These are phyloP conservation scores for Lyophyllum shimeji DNA, from an alignment of 768 basidiomycete species.

Conservation along the genomic window DNA sequence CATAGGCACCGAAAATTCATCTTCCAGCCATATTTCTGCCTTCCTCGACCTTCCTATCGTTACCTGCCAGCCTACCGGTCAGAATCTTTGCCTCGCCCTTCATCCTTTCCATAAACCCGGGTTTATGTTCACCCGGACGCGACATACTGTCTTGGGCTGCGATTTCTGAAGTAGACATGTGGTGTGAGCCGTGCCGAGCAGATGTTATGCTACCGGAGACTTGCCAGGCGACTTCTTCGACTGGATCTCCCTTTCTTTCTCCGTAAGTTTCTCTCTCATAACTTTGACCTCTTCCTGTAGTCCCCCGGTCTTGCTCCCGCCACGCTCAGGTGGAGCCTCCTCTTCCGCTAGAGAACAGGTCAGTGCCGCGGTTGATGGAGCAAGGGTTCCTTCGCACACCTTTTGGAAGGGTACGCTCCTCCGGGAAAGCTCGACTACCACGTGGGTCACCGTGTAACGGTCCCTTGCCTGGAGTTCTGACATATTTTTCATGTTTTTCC, in stretches of 20 bases:
- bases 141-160: background rate
- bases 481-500: no score
- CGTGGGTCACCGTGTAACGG: no score
- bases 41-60: slow-evolving; percentile 37
- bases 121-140: slow-evolving; percentile 16
- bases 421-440: background rate
- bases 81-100: slow-evolving; percentile 39
- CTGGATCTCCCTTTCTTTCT: background rate
- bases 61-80: slow-evolving; percentile 32
- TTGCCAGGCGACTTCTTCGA: background rate
- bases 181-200: background rate
- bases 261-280: background rate
- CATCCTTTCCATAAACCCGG: slow-evolving; percentile 32
- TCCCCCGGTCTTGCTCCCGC: background rate
- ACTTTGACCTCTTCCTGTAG: background rate
- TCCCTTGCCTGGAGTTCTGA: no score
- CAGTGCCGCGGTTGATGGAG: background rate
- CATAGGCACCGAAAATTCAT: background rate
- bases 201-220: background rate
- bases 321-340: background rate
- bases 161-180: background rate
- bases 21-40: slow-evolving; percentile 35
- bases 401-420: slow-evolving; percentile 7
- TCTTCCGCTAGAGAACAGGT: no score
- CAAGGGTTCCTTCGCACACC: background rate